These are phyloP conservation scores for Sequoiadendron giganteum DNA, from an alignment of 75 land plant genomes.

Conservation along the genomic window DNA sequence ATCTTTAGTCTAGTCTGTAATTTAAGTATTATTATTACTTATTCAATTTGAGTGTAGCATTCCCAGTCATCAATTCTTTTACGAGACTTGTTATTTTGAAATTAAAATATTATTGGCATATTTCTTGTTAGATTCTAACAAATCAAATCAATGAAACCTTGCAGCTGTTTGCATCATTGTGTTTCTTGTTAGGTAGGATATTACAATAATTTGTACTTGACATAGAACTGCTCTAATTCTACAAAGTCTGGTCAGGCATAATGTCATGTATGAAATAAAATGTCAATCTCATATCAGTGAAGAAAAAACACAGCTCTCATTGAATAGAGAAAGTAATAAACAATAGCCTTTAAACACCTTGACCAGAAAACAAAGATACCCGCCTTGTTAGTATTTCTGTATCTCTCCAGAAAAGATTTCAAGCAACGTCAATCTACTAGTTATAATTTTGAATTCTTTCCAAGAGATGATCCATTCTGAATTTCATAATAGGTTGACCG, in stretches of 20 bases:
- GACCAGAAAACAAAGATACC: not conserved
- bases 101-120: too few relatives aligned
- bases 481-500: constrained; percentile 80
- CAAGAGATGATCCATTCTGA: constrained; percentile 58
- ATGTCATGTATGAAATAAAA: not conserved
- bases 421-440: not conserved
- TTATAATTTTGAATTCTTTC: constrained; percentile 35
- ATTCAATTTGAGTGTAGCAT: too few relatives aligned
- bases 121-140: too few relatives aligned
- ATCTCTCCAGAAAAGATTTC: not conserved
- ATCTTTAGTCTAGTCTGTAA: too few relatives aligned
- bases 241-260: not conserved
- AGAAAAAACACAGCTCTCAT: not conserved
- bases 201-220: not conserved
- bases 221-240: not conserved
- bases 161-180: too few relatives aligned
- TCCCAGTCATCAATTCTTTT: too few relatives aligned
- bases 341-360: not conserved
- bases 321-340: not conserved
- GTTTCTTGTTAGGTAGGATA: too few relatives aligned
- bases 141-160: not conserved
- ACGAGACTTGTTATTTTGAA: not conserved
- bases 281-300: not conserved
- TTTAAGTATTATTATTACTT: too few relatives aligned
- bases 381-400: not conserved